Percentiles rank a stretch among this genome's conserved stretches.
These are phyloP conservation scores for Golubevia pallescens DNA, from an alignment of 1,284 basidiomycete species.

Conservation along the genomic window DNA sequence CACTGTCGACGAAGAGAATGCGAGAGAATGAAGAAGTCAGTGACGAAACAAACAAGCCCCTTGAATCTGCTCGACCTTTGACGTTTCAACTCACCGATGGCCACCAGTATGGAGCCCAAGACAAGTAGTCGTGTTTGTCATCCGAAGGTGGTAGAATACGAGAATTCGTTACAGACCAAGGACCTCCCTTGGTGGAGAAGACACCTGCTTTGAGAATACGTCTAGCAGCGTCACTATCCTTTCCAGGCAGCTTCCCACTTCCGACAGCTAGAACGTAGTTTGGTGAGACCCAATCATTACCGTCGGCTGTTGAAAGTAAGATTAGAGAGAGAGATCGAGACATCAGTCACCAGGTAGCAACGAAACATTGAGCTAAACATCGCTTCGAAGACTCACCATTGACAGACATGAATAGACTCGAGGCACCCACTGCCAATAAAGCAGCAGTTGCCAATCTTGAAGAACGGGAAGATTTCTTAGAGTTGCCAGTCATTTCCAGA, in stretches of 20 bases:
- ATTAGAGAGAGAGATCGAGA: not conserved
- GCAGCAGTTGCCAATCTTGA: not conserved
- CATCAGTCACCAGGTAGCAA: not conserved
- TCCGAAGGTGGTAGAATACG: conserved; percentile 5
- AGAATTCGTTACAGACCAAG: conserved; percentile 10
- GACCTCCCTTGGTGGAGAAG: conserved; percentile 12
- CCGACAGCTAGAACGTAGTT: conserved; percentile 9
- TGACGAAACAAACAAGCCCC: not conserved
- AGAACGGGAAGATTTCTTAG: too few species aligned
- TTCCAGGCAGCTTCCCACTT: conserved; percentile 10
- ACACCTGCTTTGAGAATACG: conserved; percentile 11
- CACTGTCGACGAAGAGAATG: not conserved
- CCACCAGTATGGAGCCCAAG: conserved; percentile 22
- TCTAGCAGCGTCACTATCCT: conserved; percentile 1
- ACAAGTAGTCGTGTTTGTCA: conserved; percentile 13
- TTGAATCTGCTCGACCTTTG: not conserved
- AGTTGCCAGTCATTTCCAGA: too few species aligned
- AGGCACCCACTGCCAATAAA: not conserved
- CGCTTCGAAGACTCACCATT: not conserved
- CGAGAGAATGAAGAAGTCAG: not conserved
- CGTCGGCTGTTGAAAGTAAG: conserved; percentile 5
- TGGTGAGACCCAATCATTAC: conserved; percentile 19
- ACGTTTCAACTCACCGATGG: conserved; percentile 1
- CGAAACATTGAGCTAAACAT: not conserved
- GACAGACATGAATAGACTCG: not conserved